A percentile compares a stretch with the other conserved stretches of the same genome.
These are phyloP conservation scores for Chamaecrista fasciculata DNA, from an alignment of 306 rosid genomes.

Conservation along the genomic window DNA sequence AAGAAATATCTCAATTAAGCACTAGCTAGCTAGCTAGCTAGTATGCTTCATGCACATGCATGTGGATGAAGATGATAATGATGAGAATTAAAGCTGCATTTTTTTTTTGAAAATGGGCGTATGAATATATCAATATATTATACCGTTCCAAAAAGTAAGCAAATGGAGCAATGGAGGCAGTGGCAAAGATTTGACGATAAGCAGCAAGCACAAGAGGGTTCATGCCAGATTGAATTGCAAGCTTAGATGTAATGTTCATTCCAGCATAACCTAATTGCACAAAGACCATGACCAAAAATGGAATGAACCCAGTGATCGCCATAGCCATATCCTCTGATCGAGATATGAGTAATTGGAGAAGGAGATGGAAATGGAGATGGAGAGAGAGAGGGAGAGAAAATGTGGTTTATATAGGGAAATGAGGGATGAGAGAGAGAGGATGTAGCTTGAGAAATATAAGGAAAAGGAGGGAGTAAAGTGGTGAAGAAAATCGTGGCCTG, in stretches of 20 bases:
- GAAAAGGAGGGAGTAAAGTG: background rate
- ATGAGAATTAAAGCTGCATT: too few relatives aligned
- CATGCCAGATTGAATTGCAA: conserved; percentile 76
- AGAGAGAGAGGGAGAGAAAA: too few relatives aligned
- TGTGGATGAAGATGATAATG: background rate
- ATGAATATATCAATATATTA: background rate
- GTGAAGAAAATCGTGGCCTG: conserved; percentile 22
- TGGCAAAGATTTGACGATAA: conserved; percentile 77
- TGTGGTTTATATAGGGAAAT: too few relatives aligned
- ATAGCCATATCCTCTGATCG: too few relatives aligned
- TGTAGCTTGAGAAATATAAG: background rate
- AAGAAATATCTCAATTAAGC: background rate
- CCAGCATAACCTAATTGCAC: conserved; percentile 60
- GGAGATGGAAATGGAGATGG: too few relatives aligned
- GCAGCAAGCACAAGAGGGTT: conserved; percentile 75
- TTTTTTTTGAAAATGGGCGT: too few relatives aligned
- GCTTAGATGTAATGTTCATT: conserved; percentile 79
- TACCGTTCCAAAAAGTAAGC: conserved; percentile 72
- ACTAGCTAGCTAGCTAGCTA: too few relatives aligned
- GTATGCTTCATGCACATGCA: background rate
- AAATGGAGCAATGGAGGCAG: conserved; percentile 63
- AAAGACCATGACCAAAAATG: conserved; percentile 53
- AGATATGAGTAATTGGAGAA: too few relatives aligned
- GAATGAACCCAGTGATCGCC: conserved; percentile 39
- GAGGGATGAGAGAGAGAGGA: too few relatives aligned